Evolutionary conservation across 148 eudicot genomes (phyloP).

Genomic region (Talinum fruticosum): DNA sequence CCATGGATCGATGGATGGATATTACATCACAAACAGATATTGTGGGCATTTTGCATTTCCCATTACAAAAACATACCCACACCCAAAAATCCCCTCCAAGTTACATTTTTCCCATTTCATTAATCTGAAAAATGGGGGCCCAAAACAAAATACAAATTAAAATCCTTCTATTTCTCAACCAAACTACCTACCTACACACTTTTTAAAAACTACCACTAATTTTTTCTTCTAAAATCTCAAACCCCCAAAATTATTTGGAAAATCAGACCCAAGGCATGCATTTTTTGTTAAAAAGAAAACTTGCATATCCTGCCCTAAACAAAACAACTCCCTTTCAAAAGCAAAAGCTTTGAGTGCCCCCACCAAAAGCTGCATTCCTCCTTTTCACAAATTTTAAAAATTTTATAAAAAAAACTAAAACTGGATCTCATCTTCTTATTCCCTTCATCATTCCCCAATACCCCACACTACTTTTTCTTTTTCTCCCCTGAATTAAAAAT

Average conservation of each 20-base stretch:
- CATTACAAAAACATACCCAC: conserved; percentile 14
- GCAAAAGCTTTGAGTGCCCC: conserved; percentile 17
- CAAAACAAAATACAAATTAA: conserved; percentile 20
- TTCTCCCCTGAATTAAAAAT: background rate
- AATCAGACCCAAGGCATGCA: conserved; percentile 13
- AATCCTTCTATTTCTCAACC: background rate
- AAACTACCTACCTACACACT: background rate
- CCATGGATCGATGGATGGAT: background rate
- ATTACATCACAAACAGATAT: conserved; percentile 13
- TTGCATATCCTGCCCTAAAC: conserved; percentile 3
- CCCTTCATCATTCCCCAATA: conserved; percentile 16
- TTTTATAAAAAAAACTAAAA: conserved; percentile 2
- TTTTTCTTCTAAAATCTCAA: no score
- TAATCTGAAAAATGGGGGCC: conserved; percentile 9
- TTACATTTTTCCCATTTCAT: conserved; percentile 10
- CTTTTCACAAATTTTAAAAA: conserved; percentile 18
- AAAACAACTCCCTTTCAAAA: conserved; percentile 19
- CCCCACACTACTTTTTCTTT: conserved; percentile 13
- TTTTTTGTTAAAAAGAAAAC: background rate
- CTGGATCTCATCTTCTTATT: conserved; percentile 13
- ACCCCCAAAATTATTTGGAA: conserved; percentile 12
- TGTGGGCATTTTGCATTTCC: conserved; percentile 1
- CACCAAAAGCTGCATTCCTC: conserved; percentile 29
- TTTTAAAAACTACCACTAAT: background rate
- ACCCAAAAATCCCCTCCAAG: conserved; percentile 12